Base-by-base conservation (phyloP, 129 eudicot species). In the Tagetes patula region DNA sequence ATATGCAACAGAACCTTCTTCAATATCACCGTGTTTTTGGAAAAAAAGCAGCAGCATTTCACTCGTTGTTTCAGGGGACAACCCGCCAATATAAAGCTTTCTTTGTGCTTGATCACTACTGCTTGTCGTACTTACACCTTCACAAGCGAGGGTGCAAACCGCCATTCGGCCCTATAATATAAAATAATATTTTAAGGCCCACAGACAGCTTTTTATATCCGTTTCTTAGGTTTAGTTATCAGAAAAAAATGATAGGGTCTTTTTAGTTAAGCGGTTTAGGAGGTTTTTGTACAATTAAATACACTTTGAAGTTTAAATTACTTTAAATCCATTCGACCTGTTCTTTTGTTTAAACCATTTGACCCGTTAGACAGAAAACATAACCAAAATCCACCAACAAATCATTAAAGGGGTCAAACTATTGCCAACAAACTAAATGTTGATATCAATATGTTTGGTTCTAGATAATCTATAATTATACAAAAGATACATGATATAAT, bases 1-100 rank as follows among this genome's bases (percentile, higher is more conserved):
- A 86, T 86, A 89, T 48, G 96, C 96, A 68, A 88, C 91, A 32
- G 89, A 88, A 63, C 96, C 96, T 77, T 88, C 91, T 77, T 88
- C 91, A 54, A 88, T 88, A 41, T 88, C 91, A 39, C 91, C 96
- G 32, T 88, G 82, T 47, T 85, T 85, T 48, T 60, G 56, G 37
- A 86, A 88, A 69, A 84, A 89, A 70, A 37, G 5, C 14, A 89
- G 87, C 67, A 89, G 54, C 82, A 80, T 81, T 61, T 88, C 96
- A 79, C 85, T 88, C 6, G 96, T 84, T 68, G 71, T 84, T 36
- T 88, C 91, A 39, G 91, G 96, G 13, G 96, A 81, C 76, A 88
- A 75, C 39, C 96, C 87, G 4, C 91, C 96, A 40, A 88, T 70
- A 65, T 81, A 85, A 31, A 88, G 86, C 84, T 89, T 89, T 78